phyloP scores from a whole-genome alignment of 164 flowering plant species.

The Magnolia changhungtana region DNA sequence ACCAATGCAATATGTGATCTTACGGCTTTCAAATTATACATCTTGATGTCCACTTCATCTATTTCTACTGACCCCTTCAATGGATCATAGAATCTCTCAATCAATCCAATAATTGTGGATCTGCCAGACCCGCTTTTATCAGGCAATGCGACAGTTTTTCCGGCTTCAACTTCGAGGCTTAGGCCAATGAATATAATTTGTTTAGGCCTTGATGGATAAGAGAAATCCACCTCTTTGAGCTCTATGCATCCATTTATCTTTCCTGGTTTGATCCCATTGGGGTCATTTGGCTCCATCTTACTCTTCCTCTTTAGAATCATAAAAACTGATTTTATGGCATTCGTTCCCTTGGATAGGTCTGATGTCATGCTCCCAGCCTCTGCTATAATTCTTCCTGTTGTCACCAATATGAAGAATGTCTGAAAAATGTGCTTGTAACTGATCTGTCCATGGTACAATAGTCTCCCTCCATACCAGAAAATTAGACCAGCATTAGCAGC shows the following conservation, averaged over 20 bases:
- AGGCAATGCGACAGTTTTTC: constrained; percentile 24
- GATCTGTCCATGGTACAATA: constrained; percentile 9
- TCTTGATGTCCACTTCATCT: constrained; percentile 26
- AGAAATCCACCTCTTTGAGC: constrained; percentile 23
- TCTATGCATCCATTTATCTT: constrained; percentile 28
- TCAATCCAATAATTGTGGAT: constrained; percentile 31
- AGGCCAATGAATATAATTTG: constrained; percentile 26
- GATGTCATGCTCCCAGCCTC: constrained; percentile 34
- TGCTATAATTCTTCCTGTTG: constrained; percentile 27
- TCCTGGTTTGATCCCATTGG: constrained; percentile 21
- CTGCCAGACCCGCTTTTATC: constrained; percentile 38
- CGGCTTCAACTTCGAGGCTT: constrained; percentile 22
- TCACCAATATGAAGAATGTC: constrained; percentile 27
- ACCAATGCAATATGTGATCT: constrained; percentile 30
- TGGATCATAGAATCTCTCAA: constrained; percentile 40
- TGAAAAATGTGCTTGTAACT: constrained; percentile 20
- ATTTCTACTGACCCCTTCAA: constrained; percentile 24
- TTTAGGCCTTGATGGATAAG: constrained; percentile 30
- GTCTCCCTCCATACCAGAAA: constrained; percentile 33
- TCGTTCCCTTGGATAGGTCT: constrained; percentile 24
- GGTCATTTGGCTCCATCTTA: constrained; percentile 26
- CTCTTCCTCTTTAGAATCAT: constrained; percentile 21
- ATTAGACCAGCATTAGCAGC: constrained; percentile 15
- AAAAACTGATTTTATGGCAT: constrained; percentile 25
- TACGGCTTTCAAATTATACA: constrained; percentile 23